Evolutionary conservation across 2,329 filamentous ascomycete genomes (phyloP).

Genomic region (Beauveria medogensis): DNA sequence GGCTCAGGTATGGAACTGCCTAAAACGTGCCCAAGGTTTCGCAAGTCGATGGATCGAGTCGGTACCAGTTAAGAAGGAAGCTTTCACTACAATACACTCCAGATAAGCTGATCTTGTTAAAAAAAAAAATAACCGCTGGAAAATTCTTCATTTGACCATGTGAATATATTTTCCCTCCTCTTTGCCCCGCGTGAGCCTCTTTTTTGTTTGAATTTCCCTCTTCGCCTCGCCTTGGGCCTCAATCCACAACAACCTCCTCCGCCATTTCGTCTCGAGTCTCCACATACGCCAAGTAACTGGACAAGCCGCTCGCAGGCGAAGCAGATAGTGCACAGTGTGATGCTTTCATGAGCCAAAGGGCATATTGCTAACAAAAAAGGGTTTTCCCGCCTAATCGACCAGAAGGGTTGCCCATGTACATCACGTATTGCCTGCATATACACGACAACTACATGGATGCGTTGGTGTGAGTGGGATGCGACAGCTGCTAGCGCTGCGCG

Average conservation of each 20-base stretch:
- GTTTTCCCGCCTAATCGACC: not conserved
- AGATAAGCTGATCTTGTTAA: too few relatives aligned
- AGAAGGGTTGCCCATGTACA: not conserved
- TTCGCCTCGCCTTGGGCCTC: not conserved
- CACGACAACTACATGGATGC: not conserved
- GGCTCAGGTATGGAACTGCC: constrained; percentile 5
- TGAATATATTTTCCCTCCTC: too few relatives aligned
- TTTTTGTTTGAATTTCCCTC: not conserved
- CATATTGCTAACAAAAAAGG: not conserved
- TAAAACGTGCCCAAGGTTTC: constrained; percentile 11
- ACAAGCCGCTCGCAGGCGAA: not conserved
- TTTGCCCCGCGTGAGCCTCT: not conserved
- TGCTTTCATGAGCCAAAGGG: too few relatives aligned
- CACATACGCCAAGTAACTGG: constrained; percentile 4
- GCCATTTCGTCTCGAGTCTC: constrained; percentile 8
- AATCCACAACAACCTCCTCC: constrained; percentile 5
- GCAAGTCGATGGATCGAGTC: constrained; percentile 5
- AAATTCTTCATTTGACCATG: not conserved
- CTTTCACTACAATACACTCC: too few relatives aligned
- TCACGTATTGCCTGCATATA: constrained; percentile 1
- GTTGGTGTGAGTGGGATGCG: constrained; percentile 9
- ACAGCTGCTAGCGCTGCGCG: not conserved
- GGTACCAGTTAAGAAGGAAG: not conserved
- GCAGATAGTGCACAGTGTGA: not conserved
- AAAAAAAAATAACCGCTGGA: too few relatives aligned